Evolutionary conservation across 805 yeast species (phyloP), one percentile per base, ranked within the genome.

Genomic region (Kazachstania martiniae): DNA sequence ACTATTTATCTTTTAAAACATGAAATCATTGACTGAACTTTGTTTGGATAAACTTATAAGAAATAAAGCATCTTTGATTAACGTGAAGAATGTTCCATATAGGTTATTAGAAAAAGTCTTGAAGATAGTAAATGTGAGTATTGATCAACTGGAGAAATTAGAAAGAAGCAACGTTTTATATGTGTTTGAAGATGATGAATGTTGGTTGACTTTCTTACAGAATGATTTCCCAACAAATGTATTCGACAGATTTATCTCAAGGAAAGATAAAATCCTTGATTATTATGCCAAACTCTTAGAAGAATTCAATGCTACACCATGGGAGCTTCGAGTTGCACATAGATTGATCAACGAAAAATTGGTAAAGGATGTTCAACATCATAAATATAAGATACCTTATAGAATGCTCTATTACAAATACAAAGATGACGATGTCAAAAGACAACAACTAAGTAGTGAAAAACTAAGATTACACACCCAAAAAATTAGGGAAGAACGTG

Each of bases 101-200:
- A 27, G 50, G n/a, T 37, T 63, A 22, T 34, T 63, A 12, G 38
- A 43, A 25, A 39, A 47, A 13, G 53, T 57, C 1, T 39, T 62
- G 15, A 33, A 39, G 24, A 51, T 53, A 31, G 47, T 53, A 12
- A 52, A 56, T 13, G 43, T 56, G 10, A 50, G 47, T 12, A 31
- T 49, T 7, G 51, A 50, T 8, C 68, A 61, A 28, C 31, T 63
- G 9, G 33, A 41, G 18, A 49, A 44, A 15, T 31, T 61, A 8
- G 68, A 63, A 35, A 30, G 33, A 15, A 35, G 31, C 3, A 61
- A 60, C 35, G 56, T 57, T 1, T 36, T 42, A 14, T 43, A 57
- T 17, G 41, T 61, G 1, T 48, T 63, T 27, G 66, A 63, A 24
- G 66, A 62, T 40, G 64, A 59, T 29, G 53, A 53, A 8, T 35